These are phyloP conservation scores for Periconia sp. DNA, from an alignment of 2,329 filamentous ascomycete species.

Conservation along the genomic window DNA sequence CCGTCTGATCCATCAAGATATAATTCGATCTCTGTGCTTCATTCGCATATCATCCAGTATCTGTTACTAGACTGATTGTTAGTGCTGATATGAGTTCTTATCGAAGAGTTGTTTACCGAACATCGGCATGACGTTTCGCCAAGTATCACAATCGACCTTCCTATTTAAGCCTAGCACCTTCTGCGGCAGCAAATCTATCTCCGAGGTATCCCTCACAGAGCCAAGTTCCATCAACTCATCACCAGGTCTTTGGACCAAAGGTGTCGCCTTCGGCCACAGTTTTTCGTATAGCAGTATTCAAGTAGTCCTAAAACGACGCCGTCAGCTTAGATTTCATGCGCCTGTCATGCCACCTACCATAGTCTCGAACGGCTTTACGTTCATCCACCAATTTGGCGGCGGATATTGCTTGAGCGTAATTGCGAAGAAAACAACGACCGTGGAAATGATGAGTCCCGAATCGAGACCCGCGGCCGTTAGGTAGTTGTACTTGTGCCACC, in stretches of 20 bases:
- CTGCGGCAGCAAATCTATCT: neutral
- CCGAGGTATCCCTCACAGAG: neutral
- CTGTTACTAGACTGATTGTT: neutral
- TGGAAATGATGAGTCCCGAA: slow-evolving; percentile 65
- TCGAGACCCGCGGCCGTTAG: slow-evolving; percentile 72
- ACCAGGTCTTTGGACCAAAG: slow-evolving; percentile 56
- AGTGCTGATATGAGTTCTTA: neutral
- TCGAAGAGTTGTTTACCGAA: slow-evolving; percentile 10
- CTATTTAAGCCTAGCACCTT: slow-evolving; percentile 5
- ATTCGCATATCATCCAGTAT: neutral
- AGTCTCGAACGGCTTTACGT: slow-evolving; percentile 52
- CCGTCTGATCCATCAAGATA: neutral
- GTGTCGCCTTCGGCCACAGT: slow-evolving; percentile 23
- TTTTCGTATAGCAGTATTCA: slow-evolving; percentile 20
- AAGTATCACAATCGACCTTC: slow-evolving; percentile 17
- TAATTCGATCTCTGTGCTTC: too few relatives aligned
- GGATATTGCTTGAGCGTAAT: slow-evolving; percentile 61
- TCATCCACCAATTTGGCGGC: slow-evolving; percentile 66
- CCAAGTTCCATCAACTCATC: slow-evolving; percentile 8
- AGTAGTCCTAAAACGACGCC: slow-evolving; percentile 36
- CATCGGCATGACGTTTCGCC: slow-evolving; percentile 27
- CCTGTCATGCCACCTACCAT: slow-evolving; percentile 24
- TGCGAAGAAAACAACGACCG: slow-evolving; percentile 70
- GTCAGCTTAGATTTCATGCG: neutral
- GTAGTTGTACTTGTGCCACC: slow-evolving; percentile 81